Base-by-base conservation (phyloP, 768 basidiomycete species). In the Leccinum olivaceopallidum region DNA sequence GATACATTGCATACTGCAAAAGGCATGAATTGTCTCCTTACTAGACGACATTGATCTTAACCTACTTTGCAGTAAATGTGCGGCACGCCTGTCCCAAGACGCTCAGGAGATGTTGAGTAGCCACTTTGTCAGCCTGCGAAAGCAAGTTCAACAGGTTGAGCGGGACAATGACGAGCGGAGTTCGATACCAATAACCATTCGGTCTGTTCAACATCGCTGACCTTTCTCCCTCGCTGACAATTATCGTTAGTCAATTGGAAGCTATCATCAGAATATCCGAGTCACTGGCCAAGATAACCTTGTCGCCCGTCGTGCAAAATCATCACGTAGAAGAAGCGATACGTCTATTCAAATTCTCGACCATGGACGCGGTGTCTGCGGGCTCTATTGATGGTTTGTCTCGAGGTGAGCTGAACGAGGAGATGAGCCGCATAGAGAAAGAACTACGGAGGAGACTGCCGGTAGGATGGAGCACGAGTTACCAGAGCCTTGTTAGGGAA, bases 221-320 rank as follows among this genome's bases (percentile, higher is more conserved):
- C 34, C 16, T 26, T 32, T 51, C 14, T 53, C 57, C 20, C 18
- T 59, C 22, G 30, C 55, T 65, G 36, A 64, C 22, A 10, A 51
- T 44, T 16, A n/a, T 57, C 49, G 22, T 37, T 58, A 87, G 85
- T 56, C 97, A 99, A 87, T 82, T 99, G 5, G 97, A 99, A 78
- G 97, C 97, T 44, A 95, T 99, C 71, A 95, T 98, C 71, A 95
- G 97, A 37, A 98, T 98, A 71, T 98, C 97, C 2, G 97, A 99
- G 73, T 90, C 96, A 3, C 80, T 98, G 20, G 95, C 96, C 13
- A 99, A 98, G 71, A 84, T 98, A 76, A 94, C 94, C 4, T 81
- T 99, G 16, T 89, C 90, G 0, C 81, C 93, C 0, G 82, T 87
- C 4, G 97, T 98, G 4, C 87, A 89, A 68, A 89, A 89, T 53